Evolutionary conservation across 306 rosid genomes (phyloP), one percentile per base, ranked within the genome.

Genomic region (Trichosanthes truncata): DNA sequence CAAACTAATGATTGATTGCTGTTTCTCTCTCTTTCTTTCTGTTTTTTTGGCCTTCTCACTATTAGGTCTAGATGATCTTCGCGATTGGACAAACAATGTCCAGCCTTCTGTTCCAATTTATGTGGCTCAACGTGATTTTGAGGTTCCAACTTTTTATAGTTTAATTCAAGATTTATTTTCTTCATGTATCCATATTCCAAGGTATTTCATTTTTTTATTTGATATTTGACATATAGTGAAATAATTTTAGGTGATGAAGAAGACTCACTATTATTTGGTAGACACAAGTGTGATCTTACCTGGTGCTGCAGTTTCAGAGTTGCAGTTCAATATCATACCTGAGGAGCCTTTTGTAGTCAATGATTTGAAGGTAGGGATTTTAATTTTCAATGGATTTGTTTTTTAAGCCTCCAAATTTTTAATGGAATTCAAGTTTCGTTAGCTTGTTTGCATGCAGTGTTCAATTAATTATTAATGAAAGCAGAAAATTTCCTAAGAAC

Each of bases 81-180:
- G 97, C 69, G 97, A 95, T 74, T 95, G 97, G 98, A 95, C 98
- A 76, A 95, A 92, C 89, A 95, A 95, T 84, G 97, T 95, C 83
- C 98, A 95, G 86, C 87, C 93, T 33, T 8, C 62, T 61, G 85
- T 95, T 90, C 98, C 97, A 55, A 92, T 95, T 71, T 91, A 91
- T 82, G 97, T 91, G 72, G 87, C 97, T 67, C 83, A 84, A 60
- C 97, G 97, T 38, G 98, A 95, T 87, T 90, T 91, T 80, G 97
- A 91, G 98, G 98, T 95, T 60, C 80, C 26, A 48, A 81, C 57
- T 10, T 79, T 66, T 17, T 63, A 18, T 18, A 33, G 12, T 52
- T 23, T 46, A 43, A 29, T 45, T 26, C 21, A 21, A 46, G 41
- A 7, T 23, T 41, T 59, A 36, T 77, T 56, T 77, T 31, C 4